Conservation (phyloP, 2,329 filamentous ascomycete genomes). For the Grosmannia clavigera region DNA sequence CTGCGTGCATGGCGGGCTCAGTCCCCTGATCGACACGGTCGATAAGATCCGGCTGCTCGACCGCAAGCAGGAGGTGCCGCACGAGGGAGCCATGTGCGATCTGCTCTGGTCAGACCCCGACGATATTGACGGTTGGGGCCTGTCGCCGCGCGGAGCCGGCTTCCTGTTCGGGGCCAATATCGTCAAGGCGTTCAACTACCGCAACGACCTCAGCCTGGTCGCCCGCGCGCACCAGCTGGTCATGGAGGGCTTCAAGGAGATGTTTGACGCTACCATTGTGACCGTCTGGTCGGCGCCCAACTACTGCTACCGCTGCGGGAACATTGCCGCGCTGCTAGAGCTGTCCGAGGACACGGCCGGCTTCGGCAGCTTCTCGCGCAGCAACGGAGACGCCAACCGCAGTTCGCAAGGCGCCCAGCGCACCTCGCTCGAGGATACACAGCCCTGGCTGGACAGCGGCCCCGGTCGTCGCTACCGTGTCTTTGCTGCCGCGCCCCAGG, state of each 20-base stretch:
- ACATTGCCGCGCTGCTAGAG: slow-evolving; percentile 90
- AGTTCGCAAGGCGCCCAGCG: slow-evolving; percentile 23
- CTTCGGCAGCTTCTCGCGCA: slow-evolving; percentile 54
- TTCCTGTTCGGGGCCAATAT: slow-evolving; percentile 95
- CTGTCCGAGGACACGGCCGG: slow-evolving; percentile 79
- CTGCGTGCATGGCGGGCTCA: slow-evolving; percentile 90
- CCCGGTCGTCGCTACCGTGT: slow-evolving; percentile 86
- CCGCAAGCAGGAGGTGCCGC: slow-evolving; percentile 93
- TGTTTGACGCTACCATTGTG: slow-evolving; percentile 92
- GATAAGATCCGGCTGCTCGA: slow-evolving; percentile 94
- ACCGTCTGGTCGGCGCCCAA: slow-evolving; percentile 98
- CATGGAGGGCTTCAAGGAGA: slow-evolving; percentile 99
- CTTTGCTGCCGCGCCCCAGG: slow-evolving; percentile 93
- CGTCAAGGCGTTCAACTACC: slow-evolving; percentile 89
- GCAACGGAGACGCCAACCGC: slow-evolving; percentile 52
- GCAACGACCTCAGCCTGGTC: slow-evolving; percentile 83
- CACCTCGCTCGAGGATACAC: slow-evolving; percentile 33
- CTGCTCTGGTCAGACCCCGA: slow-evolving; percentile 96
- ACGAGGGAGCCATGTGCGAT: slow-evolving; percentile 98
- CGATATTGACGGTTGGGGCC: slow-evolving; percentile 93
- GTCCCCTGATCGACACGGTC: slow-evolving; percentile 80
- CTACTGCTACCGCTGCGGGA: slow-evolving; percentile 93
- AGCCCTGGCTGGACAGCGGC: slow-evolving; percentile 39
- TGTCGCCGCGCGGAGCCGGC: slow-evolving; percentile 85
- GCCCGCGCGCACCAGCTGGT: slow-evolving; percentile 93